phyloP scores from a whole-genome alignment of 1,284 basidiomycete genomes.

The Ustilago xerochloae region DNA sequence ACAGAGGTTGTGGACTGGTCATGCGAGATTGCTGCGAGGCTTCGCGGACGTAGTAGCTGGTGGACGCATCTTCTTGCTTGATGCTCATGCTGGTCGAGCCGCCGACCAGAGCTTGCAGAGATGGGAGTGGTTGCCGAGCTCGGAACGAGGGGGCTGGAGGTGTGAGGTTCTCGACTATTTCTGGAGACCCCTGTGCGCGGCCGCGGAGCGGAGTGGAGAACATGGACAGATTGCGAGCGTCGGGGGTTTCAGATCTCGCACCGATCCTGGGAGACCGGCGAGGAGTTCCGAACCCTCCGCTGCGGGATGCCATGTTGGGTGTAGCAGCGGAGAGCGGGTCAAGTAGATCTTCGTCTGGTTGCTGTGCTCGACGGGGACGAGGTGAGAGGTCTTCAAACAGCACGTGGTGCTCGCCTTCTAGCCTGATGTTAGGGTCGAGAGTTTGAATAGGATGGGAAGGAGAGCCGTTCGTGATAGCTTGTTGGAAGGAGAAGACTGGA shows the following conservation, averaged over 20 bases:
- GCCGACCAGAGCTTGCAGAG: slow-evolving; percentile 2
- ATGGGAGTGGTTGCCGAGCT: slow-evolving; percentile 4
- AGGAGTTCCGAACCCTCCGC: neutral
- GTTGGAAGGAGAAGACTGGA: no score
- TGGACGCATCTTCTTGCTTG: slow-evolving; percentile 41
- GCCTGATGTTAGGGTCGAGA: no score
- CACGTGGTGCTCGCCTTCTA: no score
- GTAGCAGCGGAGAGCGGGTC: no score
- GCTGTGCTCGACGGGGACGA: no score
- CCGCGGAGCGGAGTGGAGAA: slow-evolving; percentile 9
- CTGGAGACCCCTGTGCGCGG: slow-evolving; percentile 25
- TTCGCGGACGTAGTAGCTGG: slow-evolving; percentile 38
- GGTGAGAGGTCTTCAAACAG: no score
- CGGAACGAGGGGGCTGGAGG: slow-evolving; percentile 10
- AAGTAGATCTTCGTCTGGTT: no score
- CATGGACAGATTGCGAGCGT: slow-evolving; percentile 1
- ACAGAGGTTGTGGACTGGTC: slow-evolving; percentile 12
- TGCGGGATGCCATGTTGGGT: slow-evolving; percentile 19
- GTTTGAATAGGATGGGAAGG: no score
- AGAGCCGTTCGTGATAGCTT: no score
- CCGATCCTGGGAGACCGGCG: slow-evolving; percentile 29
- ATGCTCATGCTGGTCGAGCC: slow-evolving; percentile 24
- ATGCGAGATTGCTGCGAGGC: slow-evolving; percentile 16
- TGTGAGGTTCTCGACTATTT: slow-evolving; percentile 30
- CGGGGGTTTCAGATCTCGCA: slow-evolving; percentile 25